Percentiles rank a stretch among this genome's conserved stretches.
These are phyloP conservation scores for Syncephalastrum racemosum DNA, from an alignment of 371 early-diverging fungal genomes.

Conservation along the genomic window DNA sequence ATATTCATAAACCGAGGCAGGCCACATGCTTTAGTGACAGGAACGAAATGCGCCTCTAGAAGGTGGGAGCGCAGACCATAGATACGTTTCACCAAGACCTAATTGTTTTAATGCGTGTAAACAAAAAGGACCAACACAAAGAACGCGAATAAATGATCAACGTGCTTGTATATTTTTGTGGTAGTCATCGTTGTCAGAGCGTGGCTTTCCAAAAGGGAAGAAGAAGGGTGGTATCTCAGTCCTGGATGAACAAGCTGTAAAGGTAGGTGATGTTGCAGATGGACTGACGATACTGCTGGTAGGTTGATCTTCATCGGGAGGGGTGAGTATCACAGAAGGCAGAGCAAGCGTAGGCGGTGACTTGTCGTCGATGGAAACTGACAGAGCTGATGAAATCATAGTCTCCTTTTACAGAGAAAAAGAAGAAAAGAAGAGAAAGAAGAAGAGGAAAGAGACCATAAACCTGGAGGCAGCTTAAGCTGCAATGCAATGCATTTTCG, in stretches of 20 bases:
- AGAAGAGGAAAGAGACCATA: neutral
- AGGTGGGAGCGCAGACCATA: constrained; percentile 27
- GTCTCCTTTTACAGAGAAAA: neutral
- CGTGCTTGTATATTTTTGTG: neutral
- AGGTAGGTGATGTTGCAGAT: neutral
- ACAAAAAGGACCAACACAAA: neutral
- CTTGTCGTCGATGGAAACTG: neutral
- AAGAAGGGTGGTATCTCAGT: neutral
- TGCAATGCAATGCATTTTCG: constrained; percentile 8
- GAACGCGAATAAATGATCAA: neutral
- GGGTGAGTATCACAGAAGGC: constrained; percentile 8
- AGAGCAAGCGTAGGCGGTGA: neutral
- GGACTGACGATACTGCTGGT: neutral
- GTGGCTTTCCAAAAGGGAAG: constrained; percentile 2
- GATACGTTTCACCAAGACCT: constrained; percentile 28
- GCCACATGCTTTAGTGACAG: constrained; percentile 55
- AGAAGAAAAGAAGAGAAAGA: constrained; percentile 3
- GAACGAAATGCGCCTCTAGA: constrained; percentile 48
- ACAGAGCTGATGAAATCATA: constrained; percentile 1
- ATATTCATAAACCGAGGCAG: constrained; percentile 64
- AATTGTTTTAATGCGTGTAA: neutral
- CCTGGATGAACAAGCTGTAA: neutral
- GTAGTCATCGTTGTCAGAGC: neutral
- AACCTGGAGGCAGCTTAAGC: neutral
- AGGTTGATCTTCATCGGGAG: constrained; percentile 4